These are phyloP conservation scores for Plasmodium falciparum DNA, from an alignment of 169 alveolate genomes.

Conservation along the genomic window DNA sequence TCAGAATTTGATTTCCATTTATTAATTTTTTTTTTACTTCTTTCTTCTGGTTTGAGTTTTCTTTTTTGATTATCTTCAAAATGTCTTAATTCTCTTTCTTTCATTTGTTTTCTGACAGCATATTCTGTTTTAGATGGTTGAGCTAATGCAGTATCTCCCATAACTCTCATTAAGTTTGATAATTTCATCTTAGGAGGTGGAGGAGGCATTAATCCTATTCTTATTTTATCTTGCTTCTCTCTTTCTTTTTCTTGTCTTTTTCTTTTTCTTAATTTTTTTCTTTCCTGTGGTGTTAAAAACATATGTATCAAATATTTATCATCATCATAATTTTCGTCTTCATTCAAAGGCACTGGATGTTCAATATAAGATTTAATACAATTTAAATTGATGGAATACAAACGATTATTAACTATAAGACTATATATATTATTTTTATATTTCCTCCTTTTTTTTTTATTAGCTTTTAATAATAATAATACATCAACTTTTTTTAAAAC, in stretches of 20 bases:
- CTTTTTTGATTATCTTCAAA: constrained; percentile 87
- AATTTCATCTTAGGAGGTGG: constrained; percentile 92
- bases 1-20: constrained; percentile 89
- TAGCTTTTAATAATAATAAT: constrained; percentile 66
- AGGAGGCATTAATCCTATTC: constrained; percentile 92
- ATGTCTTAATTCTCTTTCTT: constrained; percentile 89
- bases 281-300: constrained; percentile 86
- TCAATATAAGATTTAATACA: constrained; percentile 86
- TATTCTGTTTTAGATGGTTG: constrained; percentile 91
- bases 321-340: constrained; percentile 77
- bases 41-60: constrained; percentile 86
- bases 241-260: constrained; percentile 90
- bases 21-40: constrained; percentile 85
- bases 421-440: no score
- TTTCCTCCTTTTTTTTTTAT: neutral
- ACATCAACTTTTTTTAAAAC: constrained; percentile 32
- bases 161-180: constrained; percentile 90
- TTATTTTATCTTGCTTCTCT: constrained; percentile 91
- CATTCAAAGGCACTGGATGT: constrained; percentile 90
- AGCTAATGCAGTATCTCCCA: constrained; percentile 87
- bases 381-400: constrained; percentile 77
- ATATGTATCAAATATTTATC: constrained; percentile 77
- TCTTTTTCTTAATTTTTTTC: constrained; percentile 88
- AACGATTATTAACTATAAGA: constrained; percentile 23
- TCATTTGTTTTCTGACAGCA: constrained; percentile 90